phyloP scores from a whole-genome alignment of 495 filamentous ascomycete species.

The Neurospora sp. region DNA sequence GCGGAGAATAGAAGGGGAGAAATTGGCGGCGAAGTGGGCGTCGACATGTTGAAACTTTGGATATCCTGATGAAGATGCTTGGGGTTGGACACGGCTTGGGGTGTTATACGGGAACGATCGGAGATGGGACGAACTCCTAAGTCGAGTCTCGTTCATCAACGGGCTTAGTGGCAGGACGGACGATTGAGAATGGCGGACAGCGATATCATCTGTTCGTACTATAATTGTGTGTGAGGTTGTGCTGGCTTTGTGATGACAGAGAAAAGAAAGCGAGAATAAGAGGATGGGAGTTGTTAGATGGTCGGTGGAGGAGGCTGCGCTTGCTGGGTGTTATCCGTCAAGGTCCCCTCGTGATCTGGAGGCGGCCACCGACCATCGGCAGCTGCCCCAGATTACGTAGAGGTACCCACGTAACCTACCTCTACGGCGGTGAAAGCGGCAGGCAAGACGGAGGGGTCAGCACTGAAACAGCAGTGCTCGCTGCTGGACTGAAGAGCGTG shows the following conservation, averaged over 20 bases:
- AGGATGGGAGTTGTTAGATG: background rate
- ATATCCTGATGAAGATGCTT: background rate
- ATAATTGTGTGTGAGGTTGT: background rate
- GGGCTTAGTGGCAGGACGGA: background rate
- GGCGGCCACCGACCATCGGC: background rate
- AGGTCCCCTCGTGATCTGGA: background rate
- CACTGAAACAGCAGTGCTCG: background rate
- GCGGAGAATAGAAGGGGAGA: conserved; percentile 53
- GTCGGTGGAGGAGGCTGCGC: background rate
- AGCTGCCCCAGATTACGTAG: background rate
- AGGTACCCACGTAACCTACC: background rate
- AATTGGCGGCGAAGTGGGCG: conserved; percentile 55
- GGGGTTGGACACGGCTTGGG: background rate
- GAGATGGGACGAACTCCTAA: background rate
- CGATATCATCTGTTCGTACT: background rate
- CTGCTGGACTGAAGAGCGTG: background rate
- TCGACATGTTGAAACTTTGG: conserved; percentile 28
- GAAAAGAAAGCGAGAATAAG: background rate
- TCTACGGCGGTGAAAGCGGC: background rate
- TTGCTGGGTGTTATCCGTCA: background rate
- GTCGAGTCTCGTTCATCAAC: background rate
- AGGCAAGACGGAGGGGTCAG: background rate
- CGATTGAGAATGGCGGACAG: background rate
- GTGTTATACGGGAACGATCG: background rate
- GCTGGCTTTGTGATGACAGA: background rate